phyloP scores from a whole-genome alignment of 192 early-diverging fungal genomes.

The Powellomyces hirtus region DNA sequence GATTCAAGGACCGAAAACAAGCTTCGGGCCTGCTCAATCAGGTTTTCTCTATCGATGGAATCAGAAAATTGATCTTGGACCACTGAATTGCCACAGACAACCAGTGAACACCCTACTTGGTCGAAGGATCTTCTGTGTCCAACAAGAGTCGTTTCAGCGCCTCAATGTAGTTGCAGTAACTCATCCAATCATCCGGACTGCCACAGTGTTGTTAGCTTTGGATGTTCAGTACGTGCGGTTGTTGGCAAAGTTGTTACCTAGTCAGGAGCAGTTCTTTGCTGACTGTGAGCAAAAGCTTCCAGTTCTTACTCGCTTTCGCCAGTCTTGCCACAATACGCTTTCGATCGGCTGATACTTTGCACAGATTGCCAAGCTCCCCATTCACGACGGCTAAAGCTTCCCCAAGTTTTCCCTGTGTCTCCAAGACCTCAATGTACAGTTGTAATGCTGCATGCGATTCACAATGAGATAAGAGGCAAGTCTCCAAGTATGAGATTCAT shows the following conservation, averaged over 20 bases:
- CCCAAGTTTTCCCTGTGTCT: conserved; percentile 64
- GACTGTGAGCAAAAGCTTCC: conserved; percentile 15
- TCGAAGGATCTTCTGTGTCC: neutral
- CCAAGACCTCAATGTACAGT: conserved; percentile 71
- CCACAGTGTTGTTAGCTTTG: neutral
- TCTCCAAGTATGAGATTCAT: neutral
- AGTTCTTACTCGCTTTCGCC: conserved; percentile 19
- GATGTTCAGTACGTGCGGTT: conserved; percentile 6
- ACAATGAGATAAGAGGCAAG: neutral
- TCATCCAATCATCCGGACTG: conserved; percentile 76
- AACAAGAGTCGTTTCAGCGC: conserved; percentile 41
- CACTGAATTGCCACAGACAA: neutral
- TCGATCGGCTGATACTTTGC: conserved; percentile 71
- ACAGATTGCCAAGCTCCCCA: conserved; percentile 54
- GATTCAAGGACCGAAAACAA: conserved; percentile 40
- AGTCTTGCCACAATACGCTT: conserved; percentile 41
- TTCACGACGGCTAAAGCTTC: conserved; percentile 67
- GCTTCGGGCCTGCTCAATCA: conserved; percentile 37
- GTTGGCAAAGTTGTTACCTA: conserved; percentile 14
- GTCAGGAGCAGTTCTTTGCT: conserved; percentile 21
- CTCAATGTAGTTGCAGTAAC: conserved; percentile 60
- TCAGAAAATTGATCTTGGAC: neutral
- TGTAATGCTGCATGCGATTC: conserved; percentile 58
- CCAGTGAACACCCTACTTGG: neutral
- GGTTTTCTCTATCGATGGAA: conserved; percentile 37